Evolutionary conservation across 2,329 filamentous ascomycete species (phyloP).

Genomic region (Fusarium sambucinum): DNA sequence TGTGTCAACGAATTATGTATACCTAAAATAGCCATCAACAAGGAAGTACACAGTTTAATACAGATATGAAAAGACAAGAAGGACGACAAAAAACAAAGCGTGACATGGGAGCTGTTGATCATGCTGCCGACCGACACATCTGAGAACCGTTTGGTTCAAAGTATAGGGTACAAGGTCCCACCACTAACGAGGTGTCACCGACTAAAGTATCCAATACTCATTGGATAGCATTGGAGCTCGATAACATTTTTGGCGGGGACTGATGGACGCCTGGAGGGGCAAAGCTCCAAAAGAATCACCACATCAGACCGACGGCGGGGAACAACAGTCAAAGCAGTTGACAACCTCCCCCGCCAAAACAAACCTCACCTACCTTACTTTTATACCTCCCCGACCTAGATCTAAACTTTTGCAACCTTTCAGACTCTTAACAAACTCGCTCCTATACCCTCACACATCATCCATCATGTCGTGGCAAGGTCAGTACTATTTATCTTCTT

Average conservation of each 20-base stretch:
- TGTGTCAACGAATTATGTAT: conserved; percentile 1
- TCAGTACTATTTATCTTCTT: conserved; percentile 53
- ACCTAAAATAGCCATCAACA: conserved; percentile 21
- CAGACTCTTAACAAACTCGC: conserved; percentile 19
- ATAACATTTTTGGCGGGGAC: conserved; percentile 42
- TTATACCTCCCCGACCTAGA: background rate
- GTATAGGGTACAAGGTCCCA: conserved; percentile 23
- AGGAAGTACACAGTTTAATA: conserved; percentile 2
- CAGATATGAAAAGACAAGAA: conserved; percentile 7
- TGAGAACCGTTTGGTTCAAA: conserved; percentile 25
- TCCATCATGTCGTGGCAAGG: conserved; percentile 80
- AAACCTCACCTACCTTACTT: conserved; percentile 19
- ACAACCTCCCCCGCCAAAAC: conserved; percentile 41
- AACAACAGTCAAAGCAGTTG: conserved; percentile 7
- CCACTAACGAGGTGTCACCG: conserved; percentile 10
- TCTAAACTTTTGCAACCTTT: conserved; percentile 29
- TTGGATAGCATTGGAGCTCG: conserved; percentile 30
- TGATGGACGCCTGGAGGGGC: conserved; percentile 39
- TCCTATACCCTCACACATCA: conserved; percentile 27
- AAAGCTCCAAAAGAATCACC: conserved; percentile 44
- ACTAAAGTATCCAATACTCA: conserved; percentile 31
- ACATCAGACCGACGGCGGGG: conserved; percentile 23
- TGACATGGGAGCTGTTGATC: conserved; percentile 42
- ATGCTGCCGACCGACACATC: conserved; percentile 34
- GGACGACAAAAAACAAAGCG: conserved; percentile 25